These are phyloP conservation scores for Rubroshorea leprosula DNA, from an alignment of 345 rosid species.

Conservation along the genomic window DNA sequence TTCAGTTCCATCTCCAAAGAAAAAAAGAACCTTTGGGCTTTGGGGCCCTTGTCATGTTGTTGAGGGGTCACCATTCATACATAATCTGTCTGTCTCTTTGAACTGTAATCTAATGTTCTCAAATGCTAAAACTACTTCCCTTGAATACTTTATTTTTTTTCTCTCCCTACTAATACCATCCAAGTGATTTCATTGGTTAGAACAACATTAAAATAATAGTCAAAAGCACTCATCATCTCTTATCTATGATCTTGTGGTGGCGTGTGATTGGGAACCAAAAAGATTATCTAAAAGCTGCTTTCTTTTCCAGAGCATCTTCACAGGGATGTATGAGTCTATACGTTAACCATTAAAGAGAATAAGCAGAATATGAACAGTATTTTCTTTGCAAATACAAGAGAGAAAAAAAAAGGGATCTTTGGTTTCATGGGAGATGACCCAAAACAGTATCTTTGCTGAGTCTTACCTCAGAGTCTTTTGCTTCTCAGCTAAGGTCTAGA, in stretches of 20 bases:
- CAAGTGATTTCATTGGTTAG: constrained; percentile 24
- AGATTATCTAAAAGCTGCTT: constrained; percentile 38
- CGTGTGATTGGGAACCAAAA: constrained; percentile 47
- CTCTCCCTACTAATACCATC: constrained; percentile 17
- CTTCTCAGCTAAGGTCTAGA: constrained; percentile 6
- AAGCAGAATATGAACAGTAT: no score
- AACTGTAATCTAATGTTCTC: neutral
- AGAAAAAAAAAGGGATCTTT: constrained; percentile 10
- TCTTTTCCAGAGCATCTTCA: constrained; percentile 41
- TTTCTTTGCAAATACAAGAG: constrained; percentile 17
- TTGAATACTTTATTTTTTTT: constrained; percentile 3
- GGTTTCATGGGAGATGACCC: constrained; percentile 15
- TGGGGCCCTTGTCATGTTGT: constrained; percentile 37
- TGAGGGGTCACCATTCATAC: constrained; percentile 40
- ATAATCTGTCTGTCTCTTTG: constrained; percentile 26
- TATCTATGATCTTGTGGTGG: constrained; percentile 56
- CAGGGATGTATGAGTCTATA: constrained; percentile 25
- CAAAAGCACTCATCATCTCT: constrained; percentile 44
- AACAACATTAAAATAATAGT: constrained; percentile 16
- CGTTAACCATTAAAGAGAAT: constrained; percentile 19
- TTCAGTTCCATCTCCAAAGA: constrained; percentile 24
- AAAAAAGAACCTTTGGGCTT: constrained; percentile 23
- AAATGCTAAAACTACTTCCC: constrained; percentile 20
- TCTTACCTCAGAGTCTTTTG: constrained; percentile 12
- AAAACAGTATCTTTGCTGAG: constrained; percentile 23